A percentile compares a stretch with the other conserved stretches of the same genome.
Conservation (phyloP, 352 stramenopile species). For the Globisporangium cystogenes region DNA sequence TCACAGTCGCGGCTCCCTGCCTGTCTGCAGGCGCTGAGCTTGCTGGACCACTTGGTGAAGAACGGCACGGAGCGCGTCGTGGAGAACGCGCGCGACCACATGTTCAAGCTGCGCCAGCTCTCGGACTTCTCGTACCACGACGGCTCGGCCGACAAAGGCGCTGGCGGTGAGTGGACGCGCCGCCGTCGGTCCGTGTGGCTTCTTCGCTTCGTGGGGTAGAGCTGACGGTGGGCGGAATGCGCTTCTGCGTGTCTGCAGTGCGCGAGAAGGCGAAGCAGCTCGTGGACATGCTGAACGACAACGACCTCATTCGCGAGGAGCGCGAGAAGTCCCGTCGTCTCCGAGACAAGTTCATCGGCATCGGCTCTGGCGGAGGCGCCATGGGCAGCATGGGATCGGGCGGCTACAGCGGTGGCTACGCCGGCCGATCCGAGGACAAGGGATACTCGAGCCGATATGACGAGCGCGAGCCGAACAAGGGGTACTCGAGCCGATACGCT, state of each 20-base stretch:
- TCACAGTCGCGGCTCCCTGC: too few species aligned
- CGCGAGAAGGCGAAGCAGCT: slow-evolving; percentile 89
- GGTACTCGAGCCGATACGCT: slow-evolving; percentile 67
- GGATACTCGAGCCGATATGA: slow-evolving; percentile 37
- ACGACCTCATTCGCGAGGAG: slow-evolving; percentile 84
- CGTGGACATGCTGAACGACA: slow-evolving; percentile 85
- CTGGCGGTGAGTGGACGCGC: slow-evolving; percentile 40
- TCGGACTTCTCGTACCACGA: slow-evolving; percentile 89
- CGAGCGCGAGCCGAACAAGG: slow-evolving; percentile 43
- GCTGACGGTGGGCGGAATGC: background rate
- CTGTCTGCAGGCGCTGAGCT: slow-evolving; percentile 77
- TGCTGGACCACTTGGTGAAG: slow-evolving; percentile 98
- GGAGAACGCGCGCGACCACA: slow-evolving; percentile 95
- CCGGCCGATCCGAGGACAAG: slow-evolving; percentile 20
- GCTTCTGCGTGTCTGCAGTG: slow-evolving; percentile 26
- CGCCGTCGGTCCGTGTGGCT: too few species aligned
- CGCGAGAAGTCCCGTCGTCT: slow-evolving; percentile 81
- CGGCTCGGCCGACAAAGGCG: slow-evolving; percentile 78
- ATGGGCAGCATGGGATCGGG: slow-evolving; percentile 21
- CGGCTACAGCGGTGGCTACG: slow-evolving; percentile 13
- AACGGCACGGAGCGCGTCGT: slow-evolving; percentile 97
- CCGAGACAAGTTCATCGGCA: slow-evolving; percentile 87
- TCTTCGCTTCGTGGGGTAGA: too few species aligned
- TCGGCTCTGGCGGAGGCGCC: slow-evolving; percentile 51
- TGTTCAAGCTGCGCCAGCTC: slow-evolving; percentile 87